phyloP scores from a whole-genome alignment of 2,329 filamentous ascomycete species.

The Xylaria sp. region DNA sequence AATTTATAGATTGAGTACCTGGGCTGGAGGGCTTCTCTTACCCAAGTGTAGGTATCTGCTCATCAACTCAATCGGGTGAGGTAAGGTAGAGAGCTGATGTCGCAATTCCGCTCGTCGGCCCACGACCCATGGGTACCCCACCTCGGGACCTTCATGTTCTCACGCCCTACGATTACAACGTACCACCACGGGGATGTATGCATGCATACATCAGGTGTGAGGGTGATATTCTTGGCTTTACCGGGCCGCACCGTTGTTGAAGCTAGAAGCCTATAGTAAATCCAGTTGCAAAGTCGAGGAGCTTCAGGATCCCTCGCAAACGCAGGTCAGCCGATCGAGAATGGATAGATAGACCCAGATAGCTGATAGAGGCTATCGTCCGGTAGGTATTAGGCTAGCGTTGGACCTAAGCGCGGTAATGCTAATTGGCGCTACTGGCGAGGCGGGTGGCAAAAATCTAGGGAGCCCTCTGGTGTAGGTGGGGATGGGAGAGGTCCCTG shows the following conservation, averaged over 20 bases:
- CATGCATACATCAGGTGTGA: too few relatives aligned
- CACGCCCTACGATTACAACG: not conserved
- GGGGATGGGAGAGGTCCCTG: too few relatives aligned
- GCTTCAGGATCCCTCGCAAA: not conserved
- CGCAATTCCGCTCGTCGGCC: constrained; percentile 28
- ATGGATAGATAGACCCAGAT: too few relatives aligned
- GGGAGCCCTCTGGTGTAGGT: too few relatives aligned
- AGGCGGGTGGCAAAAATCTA: too few relatives aligned
- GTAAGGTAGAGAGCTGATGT: constrained; percentile 19
- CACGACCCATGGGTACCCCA: constrained; percentile 9
- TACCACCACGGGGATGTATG: not conserved
- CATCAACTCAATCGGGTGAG: constrained; percentile 2
- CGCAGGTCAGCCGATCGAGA: too few relatives aligned
- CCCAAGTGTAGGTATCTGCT: not conserved
- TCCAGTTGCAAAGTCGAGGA: not conserved
- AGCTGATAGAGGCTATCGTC: too few relatives aligned
- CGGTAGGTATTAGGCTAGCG: too few relatives aligned
- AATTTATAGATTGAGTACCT: too few relatives aligned
- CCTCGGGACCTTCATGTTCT: not conserved
- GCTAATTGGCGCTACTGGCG: too few relatives aligned
- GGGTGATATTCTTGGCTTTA: not conserved
- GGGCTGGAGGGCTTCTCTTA: not conserved
- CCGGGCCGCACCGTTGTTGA: not conserved
- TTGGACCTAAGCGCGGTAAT: too few relatives aligned
- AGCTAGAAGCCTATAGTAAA: constrained; percentile 5